Evolutionary conservation across 139 green algal species (phyloP).

Genomic region (Dunaliella primolecta): DNA sequence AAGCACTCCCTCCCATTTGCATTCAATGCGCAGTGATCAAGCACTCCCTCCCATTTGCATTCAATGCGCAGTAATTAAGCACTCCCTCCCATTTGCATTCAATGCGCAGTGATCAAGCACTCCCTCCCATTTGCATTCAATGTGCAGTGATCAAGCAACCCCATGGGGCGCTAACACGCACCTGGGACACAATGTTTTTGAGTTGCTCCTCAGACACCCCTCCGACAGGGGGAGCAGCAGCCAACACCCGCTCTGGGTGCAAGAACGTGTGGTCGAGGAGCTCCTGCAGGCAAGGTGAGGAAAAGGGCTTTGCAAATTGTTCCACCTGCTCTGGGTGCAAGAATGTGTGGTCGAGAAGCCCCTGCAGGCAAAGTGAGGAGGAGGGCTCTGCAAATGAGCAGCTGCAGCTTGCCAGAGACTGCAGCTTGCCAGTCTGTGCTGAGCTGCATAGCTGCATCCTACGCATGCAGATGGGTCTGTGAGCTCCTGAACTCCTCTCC

Average conservation of each 20-base stretch:
- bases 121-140: too few species aligned
- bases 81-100: too few species aligned
- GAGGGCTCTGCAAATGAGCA: neutral
- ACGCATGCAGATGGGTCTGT: too few species aligned
- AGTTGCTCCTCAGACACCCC: constrained; percentile 65
- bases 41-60: too few species aligned
- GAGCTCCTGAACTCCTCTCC: too few species aligned
- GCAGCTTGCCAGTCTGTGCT: neutral
- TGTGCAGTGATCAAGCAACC: too few species aligned
- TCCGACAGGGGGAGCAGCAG: constrained; percentile 9
- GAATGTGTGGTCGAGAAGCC: constrained; percentile 86
- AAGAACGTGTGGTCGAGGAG: constrained; percentile 88
- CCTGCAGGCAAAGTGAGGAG: constrained; percentile 31
- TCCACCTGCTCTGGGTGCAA: constrained; percentile 60
- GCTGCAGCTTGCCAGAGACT: neutral
- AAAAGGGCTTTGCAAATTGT: neutral
- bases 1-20: too few species aligned
- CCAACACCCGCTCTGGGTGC: constrained; percentile 48
- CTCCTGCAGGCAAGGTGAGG: constrained; percentile 62
- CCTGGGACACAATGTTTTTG: constrained; percentile 62
- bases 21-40: too few species aligned
- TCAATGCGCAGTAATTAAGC: too few species aligned
- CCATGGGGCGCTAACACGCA: too few species aligned
- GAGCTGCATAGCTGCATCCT: too few species aligned
- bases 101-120: too few species aligned